These are phyloP conservation scores for Firmiana major DNA, from an alignment of 345 rosid genomes.

Conservation along the genomic window DNA sequence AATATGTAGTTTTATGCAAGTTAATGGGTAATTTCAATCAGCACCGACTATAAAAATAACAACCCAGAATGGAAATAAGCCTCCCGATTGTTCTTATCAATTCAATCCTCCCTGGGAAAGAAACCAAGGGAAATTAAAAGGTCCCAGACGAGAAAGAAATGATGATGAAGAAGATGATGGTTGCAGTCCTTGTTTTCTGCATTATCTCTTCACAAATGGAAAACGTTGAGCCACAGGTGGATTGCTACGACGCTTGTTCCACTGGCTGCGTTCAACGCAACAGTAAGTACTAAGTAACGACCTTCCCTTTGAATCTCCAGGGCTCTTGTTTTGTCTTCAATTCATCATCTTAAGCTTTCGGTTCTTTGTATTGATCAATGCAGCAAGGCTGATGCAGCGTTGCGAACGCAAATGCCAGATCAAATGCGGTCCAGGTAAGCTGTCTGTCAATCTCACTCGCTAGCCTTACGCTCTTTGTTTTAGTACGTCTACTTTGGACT, in stretches of 20 bases:
- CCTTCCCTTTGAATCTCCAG: too few relatives aligned
- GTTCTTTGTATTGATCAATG: not conserved
- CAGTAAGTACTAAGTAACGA: constrained; percentile 19
- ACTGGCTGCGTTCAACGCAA: constrained; percentile 46
- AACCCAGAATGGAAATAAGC: too few relatives aligned
- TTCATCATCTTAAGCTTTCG: not conserved
- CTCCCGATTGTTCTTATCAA: too few relatives aligned
- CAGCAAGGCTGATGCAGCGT: constrained; percentile 46
- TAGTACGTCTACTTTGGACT: not conserved
- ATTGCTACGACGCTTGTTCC: constrained; percentile 50
- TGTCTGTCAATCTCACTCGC: not conserved
- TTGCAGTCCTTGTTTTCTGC: constrained; percentile 19
- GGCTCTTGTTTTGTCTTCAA: not conserved
- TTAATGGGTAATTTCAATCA: too few relatives aligned
- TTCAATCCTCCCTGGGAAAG: too few relatives aligned
- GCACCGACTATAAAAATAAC: too few relatives aligned
- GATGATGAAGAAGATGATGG: constrained; percentile 23
- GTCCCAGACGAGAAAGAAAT: too few relatives aligned
- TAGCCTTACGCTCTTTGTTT: too few relatives aligned
- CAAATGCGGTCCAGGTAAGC: constrained; percentile 42
- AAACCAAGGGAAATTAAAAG: too few relatives aligned
- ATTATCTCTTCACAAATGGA: constrained; percentile 22
- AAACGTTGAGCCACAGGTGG: constrained; percentile 29
- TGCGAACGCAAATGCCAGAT: constrained; percentile 56
- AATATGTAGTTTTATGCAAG: too few relatives aligned